Percentiles rank a stretch among this genome's conserved stretches.
These are phyloP conservation scores for Taphrina sp. DNA, from an alignment of 1,139 yeast genomes.

Conservation along the genomic window DNA sequence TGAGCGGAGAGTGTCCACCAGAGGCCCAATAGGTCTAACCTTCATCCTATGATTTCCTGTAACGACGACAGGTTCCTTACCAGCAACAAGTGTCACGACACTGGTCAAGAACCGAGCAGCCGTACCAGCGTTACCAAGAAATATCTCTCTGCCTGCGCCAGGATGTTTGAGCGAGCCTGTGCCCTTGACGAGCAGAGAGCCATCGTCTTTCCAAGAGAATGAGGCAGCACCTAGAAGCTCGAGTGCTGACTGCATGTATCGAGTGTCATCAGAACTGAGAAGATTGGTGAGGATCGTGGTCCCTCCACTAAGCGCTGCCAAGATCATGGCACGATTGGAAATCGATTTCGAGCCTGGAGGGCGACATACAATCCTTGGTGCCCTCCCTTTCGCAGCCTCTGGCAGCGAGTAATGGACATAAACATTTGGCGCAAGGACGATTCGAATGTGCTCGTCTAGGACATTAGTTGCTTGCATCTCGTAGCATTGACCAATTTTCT, in stretches of 20 bases:
- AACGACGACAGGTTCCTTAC: conserved; percentile 55
- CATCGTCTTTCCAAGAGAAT: conserved; percentile 72
- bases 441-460: conserved; percentile 72
- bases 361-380: conserved; percentile 48
- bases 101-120: conserved; percentile 93
- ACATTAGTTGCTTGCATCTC: conserved; percentile 86
- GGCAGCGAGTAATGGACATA: conserved; percentile 14
- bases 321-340: conserved; percentile 86
- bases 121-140: conserved; percentile 97
- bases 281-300: conserved; percentile 77
- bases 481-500: conserved; percentile 81
- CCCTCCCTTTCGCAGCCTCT: conserved; percentile 38
- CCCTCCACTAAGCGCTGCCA: conserved; percentile 90
- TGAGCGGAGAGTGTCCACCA: conserved; percentile 80
- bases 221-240: conserved; percentile 75
- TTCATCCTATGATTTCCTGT: conserved; percentile 98
- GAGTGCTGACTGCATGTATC: conserved; percentile 89
- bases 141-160: conserved; percentile 63
- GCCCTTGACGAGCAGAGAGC: conserved; percentile 75
- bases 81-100: conserved; percentile 76
- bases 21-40: conserved; percentile 94
- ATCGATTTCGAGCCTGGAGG: conserved; percentile 99
- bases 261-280: conserved; percentile 91
- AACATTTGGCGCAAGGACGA: conserved; percentile 52
- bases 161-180: conserved; percentile 81